Percentiles rank a stretch among this genome's conserved stretches.
Evolutionary conservation across 2,329 filamentous ascomycete genomes (phyloP).

Genomic region (Fusarium tjaetaba): DNA sequence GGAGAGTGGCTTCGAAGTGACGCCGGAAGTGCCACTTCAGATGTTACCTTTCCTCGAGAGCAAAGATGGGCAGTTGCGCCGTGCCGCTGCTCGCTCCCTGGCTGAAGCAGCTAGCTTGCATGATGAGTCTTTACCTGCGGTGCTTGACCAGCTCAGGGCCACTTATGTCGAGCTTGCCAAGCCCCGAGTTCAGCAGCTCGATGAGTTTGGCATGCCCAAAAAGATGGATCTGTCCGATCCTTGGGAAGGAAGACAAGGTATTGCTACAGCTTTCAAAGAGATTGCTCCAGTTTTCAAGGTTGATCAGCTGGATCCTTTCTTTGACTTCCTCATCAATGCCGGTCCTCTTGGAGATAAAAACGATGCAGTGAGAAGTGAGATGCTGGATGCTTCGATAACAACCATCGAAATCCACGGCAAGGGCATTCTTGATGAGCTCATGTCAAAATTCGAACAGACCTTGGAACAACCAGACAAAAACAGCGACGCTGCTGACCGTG

Average conservation of each 20-base stretch:
- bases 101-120: slow-evolving; percentile 76
- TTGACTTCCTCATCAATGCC: slow-evolving; percentile 85
- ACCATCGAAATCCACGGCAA: slow-evolving; percentile 86
- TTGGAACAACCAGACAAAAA: slow-evolving; percentile 87
- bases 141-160: slow-evolving; percentile 73
- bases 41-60: slow-evolving; percentile 84
- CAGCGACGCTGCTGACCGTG: slow-evolving; percentile 83
- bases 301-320: slow-evolving; percentile 77
- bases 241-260: slow-evolving; percentile 91
- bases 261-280: slow-evolving; percentile 87
- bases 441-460: slow-evolving; percentile 89
- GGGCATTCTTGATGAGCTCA: slow-evolving; percentile 84
- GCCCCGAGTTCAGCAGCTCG: slow-evolving; percentile 82
- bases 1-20: slow-evolving; percentile 82
- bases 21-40: slow-evolving; percentile 69
- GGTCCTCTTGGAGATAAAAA: slow-evolving; percentile 89
- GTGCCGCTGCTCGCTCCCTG: slow-evolving; percentile 83
- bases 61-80: slow-evolving; percentile 81
- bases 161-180: slow-evolving; percentile 84
- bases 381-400: slow-evolving; percentile 88
- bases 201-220: slow-evolving; percentile 93
- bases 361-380: slow-evolving; percentile 80
- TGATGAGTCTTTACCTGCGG: slow-evolving; percentile 65
- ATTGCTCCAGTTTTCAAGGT: slow-evolving; percentile 76
- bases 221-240: slow-evolving; percentile 89